These are phyloP conservation scores for Schrenkiella parvula DNA, from an alignment of 345 rosid genomes.

Conservation along the genomic window DNA sequence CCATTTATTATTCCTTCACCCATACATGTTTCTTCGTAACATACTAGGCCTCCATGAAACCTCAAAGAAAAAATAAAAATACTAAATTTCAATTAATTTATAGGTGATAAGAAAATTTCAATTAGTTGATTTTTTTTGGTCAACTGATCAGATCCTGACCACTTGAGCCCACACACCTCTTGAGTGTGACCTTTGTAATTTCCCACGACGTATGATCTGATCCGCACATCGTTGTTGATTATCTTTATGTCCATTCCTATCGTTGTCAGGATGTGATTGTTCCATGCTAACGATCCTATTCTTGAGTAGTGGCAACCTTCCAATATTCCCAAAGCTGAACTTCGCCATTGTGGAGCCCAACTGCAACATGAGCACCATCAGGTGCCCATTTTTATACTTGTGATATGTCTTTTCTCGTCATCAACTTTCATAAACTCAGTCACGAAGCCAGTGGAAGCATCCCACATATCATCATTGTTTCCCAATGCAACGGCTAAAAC, in stretches of 20 bases:
- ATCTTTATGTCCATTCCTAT: slow-evolving; percentile 37
- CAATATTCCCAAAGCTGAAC: slow-evolving; percentile 11
- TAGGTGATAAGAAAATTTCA: no score
- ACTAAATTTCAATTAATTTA: no score
- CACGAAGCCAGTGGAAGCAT: slow-evolving; percentile 27
- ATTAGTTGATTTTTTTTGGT: no score
- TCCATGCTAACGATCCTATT: slow-evolving; percentile 32
- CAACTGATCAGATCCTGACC: neutral
- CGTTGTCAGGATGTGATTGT: slow-evolving; percentile 29
- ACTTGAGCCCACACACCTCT: slow-evolving; percentile 37
- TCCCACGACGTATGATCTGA: slow-evolving; percentile 24
- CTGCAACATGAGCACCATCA: neutral
- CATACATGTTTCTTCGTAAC: neutral
- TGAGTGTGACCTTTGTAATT: slow-evolving; percentile 32
- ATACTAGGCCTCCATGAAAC: neutral
- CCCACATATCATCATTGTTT: slow-evolving; percentile 23
- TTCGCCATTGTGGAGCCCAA: neutral
- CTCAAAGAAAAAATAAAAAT: no score
- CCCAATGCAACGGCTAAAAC: slow-evolving; percentile 7
- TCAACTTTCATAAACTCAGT: slow-evolving; percentile 35
- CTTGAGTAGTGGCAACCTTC: slow-evolving; percentile 28
- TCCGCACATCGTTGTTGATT: slow-evolving; percentile 28
- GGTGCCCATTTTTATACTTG: slow-evolving; percentile 1
- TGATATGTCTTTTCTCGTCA: slow-evolving; percentile 32
- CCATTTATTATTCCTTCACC: neutral